Evolutionary conservation across 768 basidiomycete species (phyloP), one percentile per base, ranked within the genome.

Genomic region (Boletus pseudo-olivaceus): DNA sequence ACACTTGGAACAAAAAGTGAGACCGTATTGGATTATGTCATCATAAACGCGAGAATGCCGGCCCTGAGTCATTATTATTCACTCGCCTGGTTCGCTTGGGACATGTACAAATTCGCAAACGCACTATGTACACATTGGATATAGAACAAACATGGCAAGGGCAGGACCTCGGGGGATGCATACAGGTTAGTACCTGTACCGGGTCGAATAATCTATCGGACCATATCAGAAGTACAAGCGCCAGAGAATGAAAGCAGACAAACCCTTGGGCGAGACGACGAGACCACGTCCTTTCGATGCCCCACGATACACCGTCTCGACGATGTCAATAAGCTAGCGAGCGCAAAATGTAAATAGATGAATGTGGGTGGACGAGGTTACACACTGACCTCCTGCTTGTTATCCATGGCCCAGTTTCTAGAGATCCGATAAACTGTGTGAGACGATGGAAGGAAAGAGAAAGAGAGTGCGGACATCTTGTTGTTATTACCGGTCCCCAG

Each of bases 401-500:
- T 94, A 67, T 94, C 90, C 82, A 99, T 97, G 17, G 96, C 85
- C 97, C 97, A 98, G 71, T 98, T 98, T 72, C 97, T 98, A 62
- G 42, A 43, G 15, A 27, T 40, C 8, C 8, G 37, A 33, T 20
- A 1, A 29, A 19, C 9, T 7, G 40, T 40, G 42, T 38, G 17
- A 47, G 34, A 15, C 2, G 23, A 2, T 2, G 26, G 23, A 12
- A 23, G 9, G 38, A 37, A 20, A 3, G 41, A 2, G 2, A 9
- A 4, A 7, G 3, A 5, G 19, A 11, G 17, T 4, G 78, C 92
- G 60, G 54, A 95, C 94, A 97, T 97, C 77, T 98, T 98, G 75
- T 98, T 98, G 75, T 98, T 98, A 73, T 98, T 97, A 78, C 95
- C 95, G 47, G 95, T 98, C n/a, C 94, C 95, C 60, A 98, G 75